These are phyloP conservation scores for Echinosophora koreensis DNA, from an alignment of 306 rosid species.

Conservation along the genomic window DNA sequence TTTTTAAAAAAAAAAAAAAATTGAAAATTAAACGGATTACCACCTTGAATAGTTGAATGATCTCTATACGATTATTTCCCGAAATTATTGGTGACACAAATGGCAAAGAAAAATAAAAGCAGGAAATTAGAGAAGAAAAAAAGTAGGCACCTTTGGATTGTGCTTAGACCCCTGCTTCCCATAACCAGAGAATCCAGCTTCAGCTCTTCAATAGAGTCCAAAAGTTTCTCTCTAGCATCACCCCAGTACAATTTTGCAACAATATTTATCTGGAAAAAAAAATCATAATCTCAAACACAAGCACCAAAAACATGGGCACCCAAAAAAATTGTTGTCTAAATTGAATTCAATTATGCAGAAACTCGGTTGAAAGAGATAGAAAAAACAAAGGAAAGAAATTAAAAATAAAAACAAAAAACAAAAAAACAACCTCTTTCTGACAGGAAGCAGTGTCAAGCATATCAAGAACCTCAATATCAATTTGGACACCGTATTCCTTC, in stretches of 20 bases:
- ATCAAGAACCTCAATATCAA: constrained; percentile 81
- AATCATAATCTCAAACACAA: not conserved
- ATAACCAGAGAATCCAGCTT: constrained; percentile 81
- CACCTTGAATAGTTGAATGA: too few relatives aligned
- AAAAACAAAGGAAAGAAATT: too few relatives aligned
- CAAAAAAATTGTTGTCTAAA: too few relatives aligned
- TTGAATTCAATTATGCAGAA: too few relatives aligned
- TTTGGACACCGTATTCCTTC: constrained; percentile 59
- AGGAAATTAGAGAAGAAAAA: not conserved
- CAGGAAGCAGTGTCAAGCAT: constrained; percentile 69
- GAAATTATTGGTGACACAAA: too few relatives aligned
- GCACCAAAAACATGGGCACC: not conserved
- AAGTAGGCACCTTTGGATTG: constrained; percentile 64
- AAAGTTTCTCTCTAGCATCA: constrained; percentile 90
- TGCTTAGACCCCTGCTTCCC: constrained; percentile 94
- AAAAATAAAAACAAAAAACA: not conserved
- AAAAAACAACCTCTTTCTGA: constrained; percentile 71
- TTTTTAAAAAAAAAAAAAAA: too few relatives aligned
- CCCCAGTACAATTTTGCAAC: constrained; percentile 89
- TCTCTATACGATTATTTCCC: too few relatives aligned
- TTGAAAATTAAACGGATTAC: too few relatives aligned
- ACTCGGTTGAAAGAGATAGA: too few relatives aligned
- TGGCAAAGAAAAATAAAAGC: not conserved
- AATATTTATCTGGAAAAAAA: constrained; percentile 52
- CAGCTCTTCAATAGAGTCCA: constrained; percentile 79